Conservation (phyloP, 2,329 filamentous ascomycete genomes). For the Diaporthe amygdali region DNA sequence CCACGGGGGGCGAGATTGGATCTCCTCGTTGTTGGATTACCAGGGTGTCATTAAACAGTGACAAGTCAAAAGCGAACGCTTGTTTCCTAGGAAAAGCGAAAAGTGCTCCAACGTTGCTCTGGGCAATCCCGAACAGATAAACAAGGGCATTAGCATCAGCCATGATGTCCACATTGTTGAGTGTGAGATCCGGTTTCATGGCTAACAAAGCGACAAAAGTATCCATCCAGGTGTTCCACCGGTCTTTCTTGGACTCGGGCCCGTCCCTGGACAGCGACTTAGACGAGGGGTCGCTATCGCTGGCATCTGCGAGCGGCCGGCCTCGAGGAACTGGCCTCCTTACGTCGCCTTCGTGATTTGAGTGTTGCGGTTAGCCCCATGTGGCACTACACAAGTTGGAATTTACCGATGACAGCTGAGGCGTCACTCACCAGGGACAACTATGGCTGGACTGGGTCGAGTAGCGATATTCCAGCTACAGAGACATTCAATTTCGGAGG, state of each 20-base stretch:
- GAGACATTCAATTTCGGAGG: neutral
- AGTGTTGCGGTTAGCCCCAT: neutral
- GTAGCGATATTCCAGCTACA: neutral
- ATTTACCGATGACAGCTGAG: no score
- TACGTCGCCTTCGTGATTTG: neutral
- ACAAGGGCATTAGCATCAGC: neutral
- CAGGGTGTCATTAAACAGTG: neutral
- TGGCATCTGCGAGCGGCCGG: no score
- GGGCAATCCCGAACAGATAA: accelerated
- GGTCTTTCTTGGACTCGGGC: accelerated
- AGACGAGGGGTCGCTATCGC: neutral
- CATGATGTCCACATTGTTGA: neutral
- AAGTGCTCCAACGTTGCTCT: accelerated
- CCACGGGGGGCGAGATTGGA: no score
- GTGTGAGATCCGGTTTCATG: neutral
- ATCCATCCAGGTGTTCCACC: neutral
- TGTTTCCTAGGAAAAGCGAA: no score
- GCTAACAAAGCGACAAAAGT: neutral
- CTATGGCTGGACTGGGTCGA: neutral
- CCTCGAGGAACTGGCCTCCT: neutral
- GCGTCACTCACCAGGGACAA: neutral
- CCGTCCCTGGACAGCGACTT: accelerated
- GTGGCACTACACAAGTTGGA: neutral
- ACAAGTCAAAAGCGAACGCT: neutral
- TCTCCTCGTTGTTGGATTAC: neutral